Percentiles rank a stretch among this genome's conserved stretches.
These are phyloP conservation scores for Pythium phragmitis DNA, from an alignment of 352 stramenopile genomes.

Conservation along the genomic window DNA sequence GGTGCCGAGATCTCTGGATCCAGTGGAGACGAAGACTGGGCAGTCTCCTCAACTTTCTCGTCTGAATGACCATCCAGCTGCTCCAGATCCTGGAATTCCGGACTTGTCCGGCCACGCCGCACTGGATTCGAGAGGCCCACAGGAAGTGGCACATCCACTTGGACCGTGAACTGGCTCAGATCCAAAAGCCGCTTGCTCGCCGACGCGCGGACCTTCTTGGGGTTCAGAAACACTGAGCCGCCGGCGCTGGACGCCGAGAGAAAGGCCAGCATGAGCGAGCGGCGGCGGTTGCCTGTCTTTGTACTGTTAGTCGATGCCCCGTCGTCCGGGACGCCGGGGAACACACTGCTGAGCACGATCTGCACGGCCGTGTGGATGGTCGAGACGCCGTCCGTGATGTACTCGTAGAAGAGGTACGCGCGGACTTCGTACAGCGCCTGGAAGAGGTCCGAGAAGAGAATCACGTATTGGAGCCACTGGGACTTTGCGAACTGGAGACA, in stretches of 20 bases:
- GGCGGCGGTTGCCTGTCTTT: no score
- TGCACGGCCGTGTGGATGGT: no score
- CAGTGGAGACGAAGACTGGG: no score
- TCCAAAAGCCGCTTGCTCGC: conserved; percentile 14
- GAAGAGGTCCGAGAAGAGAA: conserved; percentile 21
- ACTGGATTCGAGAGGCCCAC: no score
- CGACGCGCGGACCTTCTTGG: conserved; percentile 9
- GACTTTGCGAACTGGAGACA: conserved; percentile 27
- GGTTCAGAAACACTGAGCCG: conserved; percentile 19
- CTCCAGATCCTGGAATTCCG: neutral
- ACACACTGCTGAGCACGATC: no score
- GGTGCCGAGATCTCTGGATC: no score
- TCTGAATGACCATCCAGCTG: no score
- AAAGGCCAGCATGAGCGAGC: no score
- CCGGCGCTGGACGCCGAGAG: no score
- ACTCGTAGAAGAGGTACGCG: conserved; percentile 9
- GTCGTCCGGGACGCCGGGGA: no score
- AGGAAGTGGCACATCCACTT: conserved; percentile 5
- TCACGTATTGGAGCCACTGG: conserved; percentile 3
- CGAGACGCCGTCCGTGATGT: conserved; percentile 12
- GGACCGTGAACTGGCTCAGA: conserved; percentile 16
- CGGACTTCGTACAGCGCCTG: conserved; percentile 23
- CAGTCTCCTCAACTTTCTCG: no score
- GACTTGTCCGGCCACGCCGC: neutral
- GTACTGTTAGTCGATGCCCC: no score